Conservation (phyloP, 169 alveolate genomes). For the Perkinsus marinus region DNA sequence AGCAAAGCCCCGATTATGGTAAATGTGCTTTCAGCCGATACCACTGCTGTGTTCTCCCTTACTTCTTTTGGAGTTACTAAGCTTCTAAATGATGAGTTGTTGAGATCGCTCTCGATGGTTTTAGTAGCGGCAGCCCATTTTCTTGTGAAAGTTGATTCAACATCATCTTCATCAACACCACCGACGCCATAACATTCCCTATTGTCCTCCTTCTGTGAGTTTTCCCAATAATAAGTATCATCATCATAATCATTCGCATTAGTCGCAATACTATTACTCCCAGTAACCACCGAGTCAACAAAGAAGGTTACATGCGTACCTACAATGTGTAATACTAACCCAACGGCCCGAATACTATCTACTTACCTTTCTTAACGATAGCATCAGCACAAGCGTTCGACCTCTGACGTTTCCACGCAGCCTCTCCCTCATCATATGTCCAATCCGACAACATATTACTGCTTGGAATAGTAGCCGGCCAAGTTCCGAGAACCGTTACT, state of each 20-base stretch:
- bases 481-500: not conserved
- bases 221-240: not conserved
- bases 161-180: not conserved
- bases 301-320: not conserved
- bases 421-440: not conserved
- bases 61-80: not conserved
- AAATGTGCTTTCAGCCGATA: not conserved
- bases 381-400: not conserved
- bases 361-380: not conserved
- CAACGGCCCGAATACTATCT: not conserved
- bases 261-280: not conserved
- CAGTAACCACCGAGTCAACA: not conserved
- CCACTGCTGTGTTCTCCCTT: not conserved
- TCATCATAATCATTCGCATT: not conserved
- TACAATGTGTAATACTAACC: not conserved
- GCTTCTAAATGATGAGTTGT: not conserved
- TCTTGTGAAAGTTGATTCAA: not conserved
- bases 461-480: not conserved
- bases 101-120: not conserved
- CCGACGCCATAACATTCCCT: not conserved
- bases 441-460: not conserved
- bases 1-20: not conserved
- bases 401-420: not conserved
- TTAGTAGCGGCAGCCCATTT: not conserved
- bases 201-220: too few relatives aligned